Conservation (phyloP, 176 grass and related monocot species). For the Areca catechu region DNA sequence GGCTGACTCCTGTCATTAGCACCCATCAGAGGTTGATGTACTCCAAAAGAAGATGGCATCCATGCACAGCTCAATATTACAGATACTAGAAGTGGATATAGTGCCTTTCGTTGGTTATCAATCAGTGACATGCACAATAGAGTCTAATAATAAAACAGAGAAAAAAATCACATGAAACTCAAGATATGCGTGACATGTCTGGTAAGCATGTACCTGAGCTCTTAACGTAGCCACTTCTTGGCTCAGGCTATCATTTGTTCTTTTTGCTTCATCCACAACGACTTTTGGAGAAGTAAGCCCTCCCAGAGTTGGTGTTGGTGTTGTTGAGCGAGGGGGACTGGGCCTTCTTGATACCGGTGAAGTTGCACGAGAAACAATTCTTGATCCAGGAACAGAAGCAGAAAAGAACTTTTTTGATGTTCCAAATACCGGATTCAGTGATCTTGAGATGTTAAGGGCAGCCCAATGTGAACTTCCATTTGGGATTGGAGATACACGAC, state of each 20-base stretch:
- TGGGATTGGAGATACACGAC: conserved; percentile 78
- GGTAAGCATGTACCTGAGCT: conserved; percentile 55
- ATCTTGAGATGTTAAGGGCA: conserved; percentile 82
- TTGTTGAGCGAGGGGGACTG: conserved; percentile 83
- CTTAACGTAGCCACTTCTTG: conserved; percentile 71
- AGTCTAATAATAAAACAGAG: background rate
- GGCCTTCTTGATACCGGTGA: conserved; percentile 75
- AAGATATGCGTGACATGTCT: background rate
- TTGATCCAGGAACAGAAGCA: conserved; percentile 92
- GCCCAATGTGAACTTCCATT: conserved; percentile 77
- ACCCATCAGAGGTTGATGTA: too few species aligned
- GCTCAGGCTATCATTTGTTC: conserved; percentile 40
- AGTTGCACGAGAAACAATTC: conserved; percentile 87
- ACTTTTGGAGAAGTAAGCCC: conserved; percentile 69
- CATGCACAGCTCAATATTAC: too few species aligned
- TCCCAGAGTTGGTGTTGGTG: conserved; percentile 75
- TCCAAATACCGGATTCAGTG: conserved; percentile 93
- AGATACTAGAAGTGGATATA: too few species aligned
- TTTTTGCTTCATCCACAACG: conserved; percentile 30
- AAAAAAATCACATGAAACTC: background rate
- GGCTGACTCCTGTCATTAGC: too few species aligned
- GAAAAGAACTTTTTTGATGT: conserved; percentile 97
- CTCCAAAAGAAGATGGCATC: too few species aligned
- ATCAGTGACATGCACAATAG: too few species aligned
- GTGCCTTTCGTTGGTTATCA: too few species aligned